A percentile compares a stretch with the other conserved stretches of the same genome.
These are phyloP conservation scores for Pythium oligandrum DNA, from an alignment of 352 stramenopile species.

Conservation along the genomic window DNA sequence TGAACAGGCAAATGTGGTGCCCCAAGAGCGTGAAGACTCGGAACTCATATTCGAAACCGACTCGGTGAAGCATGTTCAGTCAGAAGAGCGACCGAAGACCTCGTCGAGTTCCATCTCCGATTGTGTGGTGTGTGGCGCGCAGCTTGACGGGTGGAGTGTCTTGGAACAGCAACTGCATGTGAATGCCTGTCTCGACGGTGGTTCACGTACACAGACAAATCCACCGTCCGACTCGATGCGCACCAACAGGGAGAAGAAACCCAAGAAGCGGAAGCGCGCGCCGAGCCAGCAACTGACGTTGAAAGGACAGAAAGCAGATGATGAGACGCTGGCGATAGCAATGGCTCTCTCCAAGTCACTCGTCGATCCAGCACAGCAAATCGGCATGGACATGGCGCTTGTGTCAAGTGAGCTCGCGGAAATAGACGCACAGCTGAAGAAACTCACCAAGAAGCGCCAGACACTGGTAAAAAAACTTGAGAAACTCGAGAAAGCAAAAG, in stretches of 20 bases:
- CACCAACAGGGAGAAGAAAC: not conserved
- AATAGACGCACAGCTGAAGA: slow-evolving; percentile 41
- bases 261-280: slow-evolving; percentile 18
- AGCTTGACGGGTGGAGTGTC: slow-evolving; percentile 29
- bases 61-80: too few species aligned
- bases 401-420: slow-evolving; percentile 39
- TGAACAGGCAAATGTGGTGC: too few species aligned
- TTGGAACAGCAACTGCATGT: slow-evolving; percentile 31
- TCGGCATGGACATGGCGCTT: slow-evolving; percentile 36
- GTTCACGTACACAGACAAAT: not conserved
- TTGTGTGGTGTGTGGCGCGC: slow-evolving; percentile 31
- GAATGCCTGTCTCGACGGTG: slow-evolving; percentile 33
- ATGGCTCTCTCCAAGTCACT: slow-evolving; percentile 32
- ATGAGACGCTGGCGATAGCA: slow-evolving; percentile 38
- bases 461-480: slow-evolving; percentile 41
- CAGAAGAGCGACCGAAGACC: not conserved
- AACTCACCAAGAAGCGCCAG: slow-evolving; percentile 34
- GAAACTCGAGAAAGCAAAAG: slow-evolving; percentile 43
- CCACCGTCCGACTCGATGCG: not conserved
- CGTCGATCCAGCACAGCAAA: slow-evolving; percentile 31
- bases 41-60: too few species aligned
- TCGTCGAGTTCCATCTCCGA: slow-evolving; percentile 20
- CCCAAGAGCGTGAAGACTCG: too few species aligned
- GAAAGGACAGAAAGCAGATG: slow-evolving; percentile 15
- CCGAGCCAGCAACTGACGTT: slow-evolving; percentile 8